phyloP scores from a whole-genome alignment of 345 rosid species.

The Iberis pinnata region DNA sequence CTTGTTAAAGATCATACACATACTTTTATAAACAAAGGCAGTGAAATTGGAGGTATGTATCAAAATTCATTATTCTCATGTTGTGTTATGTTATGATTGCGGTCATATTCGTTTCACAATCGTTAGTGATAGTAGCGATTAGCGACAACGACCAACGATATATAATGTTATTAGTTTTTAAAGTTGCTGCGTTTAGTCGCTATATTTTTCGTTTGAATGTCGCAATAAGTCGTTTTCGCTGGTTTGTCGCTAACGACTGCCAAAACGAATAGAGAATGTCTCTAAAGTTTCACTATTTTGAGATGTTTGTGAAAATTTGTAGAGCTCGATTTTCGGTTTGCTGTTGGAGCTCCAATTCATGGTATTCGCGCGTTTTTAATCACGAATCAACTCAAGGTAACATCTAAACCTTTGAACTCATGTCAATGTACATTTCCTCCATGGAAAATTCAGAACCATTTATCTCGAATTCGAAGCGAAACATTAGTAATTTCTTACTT shows the following conservation, averaged over 20 bases:
- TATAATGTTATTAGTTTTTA: too few relatives aligned
- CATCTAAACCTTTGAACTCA: neutral
- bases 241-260: too few relatives aligned
- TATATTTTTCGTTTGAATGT: too few relatives aligned
- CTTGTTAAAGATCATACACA: conserved; percentile 96
- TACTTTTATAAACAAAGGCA: conserved; percentile 88
- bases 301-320: conserved; percentile 25
- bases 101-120: too few relatives aligned
- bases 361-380: conserved; percentile 80
- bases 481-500: neutral
- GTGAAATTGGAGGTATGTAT: conserved; percentile 69
- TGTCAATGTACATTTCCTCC: neutral
- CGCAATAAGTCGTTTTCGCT: too few relatives aligned
- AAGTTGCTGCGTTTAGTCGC: too few relatives aligned
- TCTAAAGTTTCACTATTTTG: neutral
- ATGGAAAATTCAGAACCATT: too few relatives aligned
- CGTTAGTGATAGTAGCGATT: too few relatives aligned
- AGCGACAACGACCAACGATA: too few relatives aligned
- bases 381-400: conserved; percentile 85
- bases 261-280: too few relatives aligned
- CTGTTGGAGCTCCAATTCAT: conserved; percentile 88
- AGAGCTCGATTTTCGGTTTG: conserved; percentile 97
- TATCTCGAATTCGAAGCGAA: neutral
- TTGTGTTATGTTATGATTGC: too few relatives aligned
- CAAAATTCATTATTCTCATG: conserved; percentile 5